Evolutionary conservation across 805 yeast species (phyloP).

Genomic region (Barnettozyma wickerhamii): DNA sequence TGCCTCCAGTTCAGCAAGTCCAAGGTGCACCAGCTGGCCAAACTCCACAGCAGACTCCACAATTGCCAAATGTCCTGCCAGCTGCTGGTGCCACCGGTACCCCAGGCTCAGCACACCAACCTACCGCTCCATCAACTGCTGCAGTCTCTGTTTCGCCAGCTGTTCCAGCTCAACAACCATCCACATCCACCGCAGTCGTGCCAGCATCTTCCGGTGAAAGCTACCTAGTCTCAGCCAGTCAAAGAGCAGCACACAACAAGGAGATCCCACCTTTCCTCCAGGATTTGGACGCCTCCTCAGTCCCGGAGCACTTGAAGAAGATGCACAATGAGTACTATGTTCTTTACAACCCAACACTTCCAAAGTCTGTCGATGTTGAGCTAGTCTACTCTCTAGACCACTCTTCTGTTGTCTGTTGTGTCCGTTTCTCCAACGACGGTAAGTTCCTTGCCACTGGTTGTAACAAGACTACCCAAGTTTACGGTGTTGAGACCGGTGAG

Average conservation of each 20-base stretch:
- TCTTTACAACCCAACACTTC: constrained; percentile 84
- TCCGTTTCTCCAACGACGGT: constrained; percentile 87
- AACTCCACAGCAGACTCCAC: constrained; percentile 21
- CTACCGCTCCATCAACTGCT: constrained; percentile 15
- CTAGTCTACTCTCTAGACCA: constrained; percentile 88
- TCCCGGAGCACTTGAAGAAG: constrained; percentile 74
- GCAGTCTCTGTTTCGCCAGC: constrained; percentile 22
- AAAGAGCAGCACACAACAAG: constrained; percentile 51
- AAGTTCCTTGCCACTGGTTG: constrained; percentile 94
- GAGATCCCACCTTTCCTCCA: constrained; percentile 77
- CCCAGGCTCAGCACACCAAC: constrained; percentile 16
- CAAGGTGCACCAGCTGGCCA: constrained; percentile 21
- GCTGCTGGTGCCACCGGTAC: background rate
- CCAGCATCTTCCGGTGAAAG: constrained; percentile 24
- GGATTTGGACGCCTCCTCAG: constrained; percentile 75
- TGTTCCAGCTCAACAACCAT: constrained; percentile 21
- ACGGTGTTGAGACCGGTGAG: constrained; percentile 87
- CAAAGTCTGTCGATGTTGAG: constrained; percentile 74
- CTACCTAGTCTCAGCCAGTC: constrained; percentile 35
- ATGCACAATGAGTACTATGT: constrained; percentile 83
- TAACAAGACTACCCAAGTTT: constrained; percentile 92
- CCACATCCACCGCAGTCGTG: constrained; percentile 17
- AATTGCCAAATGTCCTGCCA: constrained; percentile 17
- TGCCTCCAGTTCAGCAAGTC: constrained; percentile 19
- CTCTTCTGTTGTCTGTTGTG: constrained; percentile 95